These are phyloP conservation scores for Calamus simplicifolius DNA, from an alignment of 176 grass and related monocot genomes.

Conservation along the genomic window DNA sequence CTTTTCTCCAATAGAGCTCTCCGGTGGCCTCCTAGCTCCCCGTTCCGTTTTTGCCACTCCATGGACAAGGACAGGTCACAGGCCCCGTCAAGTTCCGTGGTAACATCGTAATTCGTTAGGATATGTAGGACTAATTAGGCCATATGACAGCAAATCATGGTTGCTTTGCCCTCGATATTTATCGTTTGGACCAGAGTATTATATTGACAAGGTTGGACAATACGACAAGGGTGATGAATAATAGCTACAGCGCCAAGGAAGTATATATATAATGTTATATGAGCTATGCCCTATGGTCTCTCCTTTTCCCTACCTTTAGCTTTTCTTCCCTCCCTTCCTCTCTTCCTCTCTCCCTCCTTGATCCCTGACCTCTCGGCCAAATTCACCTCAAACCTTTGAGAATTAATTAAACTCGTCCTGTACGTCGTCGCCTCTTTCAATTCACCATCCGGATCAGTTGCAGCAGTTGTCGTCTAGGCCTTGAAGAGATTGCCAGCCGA, in stretches of 20 bases:
- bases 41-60: conserved; percentile 78
- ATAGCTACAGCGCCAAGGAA: conserved; percentile 34
- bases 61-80: conserved; percentile 42
- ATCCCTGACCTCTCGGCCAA: conserved; percentile 42
- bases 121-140: conserved; percentile 25
- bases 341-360: conserved; percentile 14
- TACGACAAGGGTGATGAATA: conserved; percentile 42
- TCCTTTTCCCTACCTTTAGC: conserved; percentile 14
- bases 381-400: conserved; percentile 14
- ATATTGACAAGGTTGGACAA: conserved; percentile 49
- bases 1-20: too few relatives aligned
- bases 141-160: background rate
- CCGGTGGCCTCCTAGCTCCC: background rate
- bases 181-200: conserved; percentile 39
- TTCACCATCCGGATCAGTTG: background rate
- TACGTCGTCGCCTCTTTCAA: too few relatives aligned
- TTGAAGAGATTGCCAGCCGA: conserved; percentile 2
- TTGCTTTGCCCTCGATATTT: conserved; percentile 19
- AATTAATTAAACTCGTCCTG: background rate
- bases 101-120: conserved; percentile 11
- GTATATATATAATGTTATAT: conserved; percentile 29
- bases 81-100: conserved; percentile 31
- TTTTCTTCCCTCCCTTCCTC: conserved; percentile 26
- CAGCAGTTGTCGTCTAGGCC: background rate
- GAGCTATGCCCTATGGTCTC: conserved; percentile 14